Evolutionary conservation across 345 rosid genomes (phyloP).

Genomic region (Pelargonium nanum): DNA sequence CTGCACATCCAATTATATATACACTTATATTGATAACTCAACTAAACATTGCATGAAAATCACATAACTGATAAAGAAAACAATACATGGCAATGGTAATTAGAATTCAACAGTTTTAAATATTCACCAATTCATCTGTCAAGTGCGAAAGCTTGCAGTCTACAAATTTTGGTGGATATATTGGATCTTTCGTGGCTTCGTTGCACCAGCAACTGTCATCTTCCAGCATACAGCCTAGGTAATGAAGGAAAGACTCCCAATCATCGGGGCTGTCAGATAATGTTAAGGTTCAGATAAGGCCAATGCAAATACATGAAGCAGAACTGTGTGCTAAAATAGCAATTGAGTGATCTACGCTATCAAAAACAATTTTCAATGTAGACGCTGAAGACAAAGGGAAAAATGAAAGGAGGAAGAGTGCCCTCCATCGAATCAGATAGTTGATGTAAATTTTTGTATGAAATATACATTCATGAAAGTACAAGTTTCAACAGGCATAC

Average conservation of each 20-base stretch:
- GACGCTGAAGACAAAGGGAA: no score
- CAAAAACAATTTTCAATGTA: no score
- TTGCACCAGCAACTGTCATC: slow-evolving; percentile 60
- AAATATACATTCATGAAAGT: no score
- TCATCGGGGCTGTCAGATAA: slow-evolving; percentile 85
- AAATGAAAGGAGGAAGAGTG: no score
- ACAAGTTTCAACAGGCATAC: slow-evolving; percentile 23
- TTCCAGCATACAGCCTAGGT: slow-evolving; percentile 83
- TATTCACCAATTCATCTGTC: slow-evolving; percentile 63
- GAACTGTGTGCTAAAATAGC: background rate
- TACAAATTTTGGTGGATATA: slow-evolving; percentile 32
- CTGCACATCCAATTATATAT: slow-evolving; percentile 33
- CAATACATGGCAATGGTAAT: background rate
- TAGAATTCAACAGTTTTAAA: slow-evolving; percentile 13
- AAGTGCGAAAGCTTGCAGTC: slow-evolving; percentile 56
- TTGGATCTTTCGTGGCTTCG: slow-evolving; percentile 28
- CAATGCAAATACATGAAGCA: slow-evolving; percentile 7
- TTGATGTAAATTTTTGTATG: no score
- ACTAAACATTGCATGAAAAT: slow-evolving; percentile 5
- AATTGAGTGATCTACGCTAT: no score
- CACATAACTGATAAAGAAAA: background rate
- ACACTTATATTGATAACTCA: slow-evolving; percentile 11
- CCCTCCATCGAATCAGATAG: no score
- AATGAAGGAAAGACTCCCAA: slow-evolving; percentile 90
- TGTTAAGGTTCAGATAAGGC: slow-evolving; percentile 11